Percentiles rank a stretch among this genome's conserved stretches.
Evolutionary conservation across 148 eudicot species (phyloP).

Genomic region (Selenicereus undatus): DNA sequence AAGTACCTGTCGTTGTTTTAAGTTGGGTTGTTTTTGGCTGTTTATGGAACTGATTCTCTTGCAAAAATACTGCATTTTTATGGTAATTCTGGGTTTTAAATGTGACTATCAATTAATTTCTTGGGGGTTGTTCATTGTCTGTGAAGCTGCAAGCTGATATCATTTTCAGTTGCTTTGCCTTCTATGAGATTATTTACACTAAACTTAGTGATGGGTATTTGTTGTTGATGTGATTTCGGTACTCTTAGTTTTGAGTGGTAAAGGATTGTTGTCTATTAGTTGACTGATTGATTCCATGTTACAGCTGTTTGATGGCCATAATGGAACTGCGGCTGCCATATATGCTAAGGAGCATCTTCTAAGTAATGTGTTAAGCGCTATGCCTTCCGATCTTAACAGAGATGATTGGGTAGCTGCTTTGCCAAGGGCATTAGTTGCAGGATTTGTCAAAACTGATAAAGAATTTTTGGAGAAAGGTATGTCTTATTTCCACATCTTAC

Average conservation of each 20-base stretch:
- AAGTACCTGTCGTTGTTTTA: not conserved
- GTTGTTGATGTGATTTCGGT: not conserved
- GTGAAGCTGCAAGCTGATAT: not conserved
- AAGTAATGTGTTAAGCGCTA: constrained; percentile 65
- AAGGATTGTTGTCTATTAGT: not conserved
- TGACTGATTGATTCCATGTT: constrained; percentile 20
- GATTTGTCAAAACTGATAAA: constrained; percentile 94
- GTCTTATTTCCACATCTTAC: not conserved
- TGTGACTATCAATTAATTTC: not conserved
- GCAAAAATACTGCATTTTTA: no score
- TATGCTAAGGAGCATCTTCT: constrained; percentile 77
- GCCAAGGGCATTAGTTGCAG: constrained; percentile 95
- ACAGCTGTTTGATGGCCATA: constrained; percentile 95
- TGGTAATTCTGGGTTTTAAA: not conserved
- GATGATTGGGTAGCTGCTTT: constrained; percentile 85
- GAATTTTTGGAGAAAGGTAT: constrained; percentile 80
- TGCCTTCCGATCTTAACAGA: constrained; percentile 77
- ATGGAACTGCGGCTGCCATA: constrained; percentile 93
- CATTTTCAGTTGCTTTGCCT: not conserved
- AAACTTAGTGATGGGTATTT: not conserved
- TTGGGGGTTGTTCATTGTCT: not conserved
- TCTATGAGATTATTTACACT: not conserved
- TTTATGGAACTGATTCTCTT: not conserved
- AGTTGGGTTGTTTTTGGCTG: not conserved
- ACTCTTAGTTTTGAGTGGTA: not conserved